Conservation (phyloP, 2,329 filamentous ascomycete genomes). For the Neopestalotiopsis sp. region DNA sequence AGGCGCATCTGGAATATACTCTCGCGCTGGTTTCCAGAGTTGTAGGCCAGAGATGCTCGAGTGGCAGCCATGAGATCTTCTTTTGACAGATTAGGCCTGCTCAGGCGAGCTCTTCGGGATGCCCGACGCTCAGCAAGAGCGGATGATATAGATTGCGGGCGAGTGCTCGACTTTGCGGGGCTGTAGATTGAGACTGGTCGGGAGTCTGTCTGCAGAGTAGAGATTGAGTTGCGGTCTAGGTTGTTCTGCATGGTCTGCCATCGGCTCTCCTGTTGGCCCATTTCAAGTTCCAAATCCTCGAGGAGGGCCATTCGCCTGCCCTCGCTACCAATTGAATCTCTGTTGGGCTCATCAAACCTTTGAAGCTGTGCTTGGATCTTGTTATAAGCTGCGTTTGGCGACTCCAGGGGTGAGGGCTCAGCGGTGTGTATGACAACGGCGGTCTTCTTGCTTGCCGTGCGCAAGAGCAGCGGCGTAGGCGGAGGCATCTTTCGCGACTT, state of each 20-base stretch:
- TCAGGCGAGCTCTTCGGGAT: conserved; percentile 43
- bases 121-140: conserved; percentile 44
- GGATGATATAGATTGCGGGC: conserved; percentile 34
- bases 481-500: conserved; percentile 58
- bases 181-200: conserved; percentile 34
- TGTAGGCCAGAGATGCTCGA: conserved; percentile 30
- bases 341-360: conserved; percentile 49
- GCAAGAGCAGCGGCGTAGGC: conserved; percentile 60
- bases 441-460: conserved; percentile 44
- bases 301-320: conserved; percentile 54
- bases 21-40: conserved; percentile 38
- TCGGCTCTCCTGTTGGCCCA: conserved; percentile 62
- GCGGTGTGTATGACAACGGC: conserved; percentile 49
- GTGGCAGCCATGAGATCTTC: conserved; percentile 30
- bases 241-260: conserved; percentile 64
- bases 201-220: conserved; percentile 47
- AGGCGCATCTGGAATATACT: conserved; percentile 50
- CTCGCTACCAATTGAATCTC: conserved; percentile 42
- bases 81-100: conserved; percentile 33
- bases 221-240: conserved; percentile 56
- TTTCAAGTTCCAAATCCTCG: conserved; percentile 65
- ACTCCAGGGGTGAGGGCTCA: conserved; percentile 58
- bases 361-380: conserved; percentile 58
- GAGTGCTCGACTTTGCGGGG: conserved; percentile 18
- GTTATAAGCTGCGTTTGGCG: conserved; percentile 53